phyloP scores from a whole-genome alignment of 2,329 filamentous ascomycete species.

The Apiospora koreana region DNA sequence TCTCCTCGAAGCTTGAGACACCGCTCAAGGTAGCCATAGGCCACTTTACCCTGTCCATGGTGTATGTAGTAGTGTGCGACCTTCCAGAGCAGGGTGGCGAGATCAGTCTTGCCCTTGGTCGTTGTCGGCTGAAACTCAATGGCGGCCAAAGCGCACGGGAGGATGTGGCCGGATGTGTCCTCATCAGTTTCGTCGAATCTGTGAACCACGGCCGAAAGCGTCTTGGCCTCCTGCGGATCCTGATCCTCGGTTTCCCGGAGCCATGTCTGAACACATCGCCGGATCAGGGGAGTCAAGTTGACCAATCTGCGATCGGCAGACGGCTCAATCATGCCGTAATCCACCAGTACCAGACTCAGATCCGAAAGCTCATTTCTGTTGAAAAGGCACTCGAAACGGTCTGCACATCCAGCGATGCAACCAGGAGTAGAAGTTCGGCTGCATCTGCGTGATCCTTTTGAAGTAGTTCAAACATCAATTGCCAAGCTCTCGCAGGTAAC shows the following conservation, averaged over 20 bases:
- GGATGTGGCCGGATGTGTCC: not conserved
- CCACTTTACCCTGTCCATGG: not conserved
- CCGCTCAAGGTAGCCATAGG: not conserved
- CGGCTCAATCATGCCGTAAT: slow-evolving; percentile 2
- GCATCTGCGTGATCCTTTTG: not conserved
- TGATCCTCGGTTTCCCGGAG: not conserved
- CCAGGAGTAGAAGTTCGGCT: not conserved
- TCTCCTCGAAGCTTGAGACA: not conserved
- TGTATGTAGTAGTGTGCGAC: not conserved
- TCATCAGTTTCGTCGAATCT: not conserved
- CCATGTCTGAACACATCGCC: slow-evolving; percentile 1
- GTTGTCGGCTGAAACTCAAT: not conserved
- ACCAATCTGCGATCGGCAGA: not conserved
- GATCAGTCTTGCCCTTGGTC: not conserved
- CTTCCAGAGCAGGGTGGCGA: not conserved
- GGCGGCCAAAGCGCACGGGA: not conserved
- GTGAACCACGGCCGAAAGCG: not conserved
- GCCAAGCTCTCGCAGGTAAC: not conserved
- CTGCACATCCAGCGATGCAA: not conserved
- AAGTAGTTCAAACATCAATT: not conserved
- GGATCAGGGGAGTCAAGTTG: not conserved
- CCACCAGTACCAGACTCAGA: not conserved
- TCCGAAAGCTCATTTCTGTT: not conserved
- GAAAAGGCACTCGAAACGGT: not conserved
- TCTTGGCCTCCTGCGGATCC: not conserved